Percentiles rank a stretch among this genome's conserved stretches.
phyloP scores from a whole-genome alignment of 2,329 filamentous ascomycete genomes.

The Cryphonectria naterciae region DNA sequence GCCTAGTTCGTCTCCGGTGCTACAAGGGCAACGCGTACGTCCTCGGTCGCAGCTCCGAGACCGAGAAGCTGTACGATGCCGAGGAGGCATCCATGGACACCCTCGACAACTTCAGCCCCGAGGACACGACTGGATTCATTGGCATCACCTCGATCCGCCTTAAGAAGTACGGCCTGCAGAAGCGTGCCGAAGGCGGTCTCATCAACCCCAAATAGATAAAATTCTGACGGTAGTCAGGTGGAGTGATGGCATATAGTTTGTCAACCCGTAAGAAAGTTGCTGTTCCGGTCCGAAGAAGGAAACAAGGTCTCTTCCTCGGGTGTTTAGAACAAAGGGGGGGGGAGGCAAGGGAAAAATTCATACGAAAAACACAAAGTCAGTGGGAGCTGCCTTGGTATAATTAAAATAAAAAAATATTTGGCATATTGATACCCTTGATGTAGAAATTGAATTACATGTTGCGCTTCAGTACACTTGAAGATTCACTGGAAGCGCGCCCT shows the following conservation, averaged over 20 bases:
- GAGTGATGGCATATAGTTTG: neutral
- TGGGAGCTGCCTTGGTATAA: neutral
- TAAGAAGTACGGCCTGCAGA: constrained; percentile 43
- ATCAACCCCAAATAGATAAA: constrained; percentile 21
- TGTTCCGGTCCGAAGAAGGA: neutral
- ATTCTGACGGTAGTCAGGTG: neutral
- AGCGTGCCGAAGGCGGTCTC: constrained; percentile 31
- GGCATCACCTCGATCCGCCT: constrained; percentile 59
- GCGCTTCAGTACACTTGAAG: neutral
- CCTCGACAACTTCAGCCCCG: constrained; percentile 31
- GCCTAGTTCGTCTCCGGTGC: constrained; percentile 38
- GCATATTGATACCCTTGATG: neutral
- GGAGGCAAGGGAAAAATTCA: neutral
- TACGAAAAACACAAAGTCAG: neutral
- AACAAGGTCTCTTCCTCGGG: neutral
- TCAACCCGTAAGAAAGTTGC: neutral
- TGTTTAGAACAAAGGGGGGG: neutral
- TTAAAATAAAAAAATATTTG: neutral
- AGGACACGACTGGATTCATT: constrained; percentile 45
- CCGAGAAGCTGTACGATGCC: constrained; percentile 56
- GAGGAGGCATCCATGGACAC: constrained; percentile 51
- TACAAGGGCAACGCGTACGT: constrained; percentile 51
- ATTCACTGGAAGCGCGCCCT: neutral
- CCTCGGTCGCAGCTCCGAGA: constrained; percentile 49
- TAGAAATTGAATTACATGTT: neutral